These are phyloP conservation scores for Protoeuglena noctilucae DNA, from an alignment of 139 green algal species.

Conservation along the genomic window DNA sequence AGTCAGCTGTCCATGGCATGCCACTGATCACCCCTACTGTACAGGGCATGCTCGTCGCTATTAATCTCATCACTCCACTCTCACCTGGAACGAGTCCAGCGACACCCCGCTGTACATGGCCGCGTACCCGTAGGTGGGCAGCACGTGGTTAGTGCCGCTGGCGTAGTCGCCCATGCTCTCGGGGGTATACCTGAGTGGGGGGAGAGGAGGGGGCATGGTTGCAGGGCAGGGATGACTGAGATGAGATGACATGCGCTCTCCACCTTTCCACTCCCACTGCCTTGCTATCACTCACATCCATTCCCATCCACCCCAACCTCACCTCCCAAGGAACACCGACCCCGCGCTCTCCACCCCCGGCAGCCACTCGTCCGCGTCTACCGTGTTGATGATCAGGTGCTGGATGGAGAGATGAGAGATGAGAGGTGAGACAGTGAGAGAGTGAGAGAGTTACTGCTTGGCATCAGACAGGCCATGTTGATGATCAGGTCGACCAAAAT, in stretches of 20 bases:
- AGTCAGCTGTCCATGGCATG: no score
- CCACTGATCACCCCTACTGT: no score
- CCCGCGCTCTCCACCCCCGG: constrained; percentile 72
- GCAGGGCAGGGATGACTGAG: no score
- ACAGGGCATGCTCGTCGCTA: no score
- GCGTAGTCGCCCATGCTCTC: constrained; percentile 97
- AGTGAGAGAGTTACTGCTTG: no score
- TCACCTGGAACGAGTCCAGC: constrained; percentile 84
- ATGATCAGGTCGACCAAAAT: no score
- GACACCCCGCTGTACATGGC: constrained; percentile 93
- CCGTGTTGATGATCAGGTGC: constrained; percentile 93
- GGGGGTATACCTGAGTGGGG: constrained; percentile 62
- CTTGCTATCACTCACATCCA: neutral
- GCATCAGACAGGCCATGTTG: no score
- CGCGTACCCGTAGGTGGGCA: constrained; percentile 96
- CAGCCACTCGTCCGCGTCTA: constrained; percentile 74
- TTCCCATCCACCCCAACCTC: constrained; percentile 1
- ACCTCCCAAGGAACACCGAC: constrained; percentile 80
- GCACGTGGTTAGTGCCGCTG: constrained; percentile 90
- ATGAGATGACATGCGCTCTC: no score
- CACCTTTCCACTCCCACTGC: constrained; percentile 5
- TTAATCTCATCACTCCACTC: no score
- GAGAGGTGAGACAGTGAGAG: no score
- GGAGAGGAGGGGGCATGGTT: no score
- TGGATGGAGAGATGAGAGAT: no score